Base-by-base conservation (phyloP, 306 rosid species). In the Mucuna pruriens region DNA sequence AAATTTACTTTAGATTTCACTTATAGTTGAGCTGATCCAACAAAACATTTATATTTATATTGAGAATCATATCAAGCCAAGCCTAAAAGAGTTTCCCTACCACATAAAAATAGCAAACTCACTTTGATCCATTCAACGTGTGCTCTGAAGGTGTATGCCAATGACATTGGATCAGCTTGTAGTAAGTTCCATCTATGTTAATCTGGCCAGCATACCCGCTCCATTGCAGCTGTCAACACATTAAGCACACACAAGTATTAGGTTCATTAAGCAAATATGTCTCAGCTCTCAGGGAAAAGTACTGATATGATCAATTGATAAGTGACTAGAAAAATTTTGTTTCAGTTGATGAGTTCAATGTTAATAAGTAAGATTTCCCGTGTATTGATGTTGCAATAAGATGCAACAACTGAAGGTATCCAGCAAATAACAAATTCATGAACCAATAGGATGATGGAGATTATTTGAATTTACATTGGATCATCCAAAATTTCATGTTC, bases 121-220 rank as follows among this genome's bases (percentile, higher is more conserved):
- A 92, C 97, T 91, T 91, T 71, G 67, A 5, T 85, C 91, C 97
- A 49, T 91, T 87, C 45, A 94, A 76, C 0, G 88, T 88, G 84
- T 94, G 98, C 80, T 94, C 98, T 19, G 98, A 86, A 39, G 97
- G 97, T 62, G 93, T 60, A 65, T 94, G 98, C 98, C 97, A 94
- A 87, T 94, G 98, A 52, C 88, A 86, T 12, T 92, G 96, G 12
- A 13, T 0, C 55, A 92, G 49, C 1, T 66, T 87, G 87, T 87
- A 94, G 12, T 80, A 23, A 25, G 88, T 91, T 39, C 93, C 93
- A 80, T 94, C 85, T 46, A 94, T 86, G 31, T 63, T 52, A 55
- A 92, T 65, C 16, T 87, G 71, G 20, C 98, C 97, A 1, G 90
- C 94, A 87, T 92, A 77, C 54, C 83, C 87, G 1, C 73, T 84